These are phyloP conservation scores for Ensete ventricosum DNA, from an alignment of 176 grass and related monocot genomes.

Conservation along the genomic window DNA sequence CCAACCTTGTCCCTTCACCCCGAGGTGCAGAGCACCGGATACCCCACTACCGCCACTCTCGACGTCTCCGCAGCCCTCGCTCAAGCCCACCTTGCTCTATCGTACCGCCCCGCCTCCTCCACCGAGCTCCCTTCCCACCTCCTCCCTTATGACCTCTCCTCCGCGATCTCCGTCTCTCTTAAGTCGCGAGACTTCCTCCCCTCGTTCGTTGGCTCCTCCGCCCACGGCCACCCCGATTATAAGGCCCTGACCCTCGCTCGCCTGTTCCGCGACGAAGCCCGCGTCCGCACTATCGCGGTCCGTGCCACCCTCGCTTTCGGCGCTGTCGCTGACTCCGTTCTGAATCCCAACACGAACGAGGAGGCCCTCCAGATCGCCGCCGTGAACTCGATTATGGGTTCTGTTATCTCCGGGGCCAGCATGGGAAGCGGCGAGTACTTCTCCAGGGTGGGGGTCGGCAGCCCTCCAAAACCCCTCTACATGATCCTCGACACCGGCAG, in stretches of 20 bases:
- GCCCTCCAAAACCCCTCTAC: constrained; percentile 53
- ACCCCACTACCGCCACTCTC: constrained; percentile 19
- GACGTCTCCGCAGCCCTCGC: constrained; percentile 42
- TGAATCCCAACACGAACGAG: constrained; percentile 21
- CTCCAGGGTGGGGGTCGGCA: constrained; percentile 62
- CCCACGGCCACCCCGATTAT: constrained; percentile 33
- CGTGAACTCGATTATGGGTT: constrained; percentile 26
- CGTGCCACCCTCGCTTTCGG: constrained; percentile 40
- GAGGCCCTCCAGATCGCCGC: not conserved
- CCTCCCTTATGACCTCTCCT: constrained; percentile 17
- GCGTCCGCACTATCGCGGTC: constrained; percentile 29
- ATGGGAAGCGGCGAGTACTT: constrained; percentile 95
- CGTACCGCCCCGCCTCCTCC: constrained; percentile 22
- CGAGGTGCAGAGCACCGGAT: not conserved
- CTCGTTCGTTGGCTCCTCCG: not conserved
- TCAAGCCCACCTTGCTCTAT: constrained; percentile 44
- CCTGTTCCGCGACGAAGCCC: constrained; percentile 41
- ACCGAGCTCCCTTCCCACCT: constrained; percentile 16
- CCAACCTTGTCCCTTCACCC: constrained; percentile 12
- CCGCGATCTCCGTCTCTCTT: constrained; percentile 13
- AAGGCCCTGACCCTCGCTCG: constrained; percentile 35
- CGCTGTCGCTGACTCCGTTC: constrained; percentile 23
- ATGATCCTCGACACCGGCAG: constrained; percentile 89
- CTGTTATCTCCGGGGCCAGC: constrained; percentile 62
- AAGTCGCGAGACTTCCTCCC: constrained; percentile 67